Percentiles rank a stretch among this genome's conserved stretches.
These are phyloP conservation scores for Lyophyllum shimeji DNA, from an alignment of 768 basidiomycete species.

Conservation along the genomic window DNA sequence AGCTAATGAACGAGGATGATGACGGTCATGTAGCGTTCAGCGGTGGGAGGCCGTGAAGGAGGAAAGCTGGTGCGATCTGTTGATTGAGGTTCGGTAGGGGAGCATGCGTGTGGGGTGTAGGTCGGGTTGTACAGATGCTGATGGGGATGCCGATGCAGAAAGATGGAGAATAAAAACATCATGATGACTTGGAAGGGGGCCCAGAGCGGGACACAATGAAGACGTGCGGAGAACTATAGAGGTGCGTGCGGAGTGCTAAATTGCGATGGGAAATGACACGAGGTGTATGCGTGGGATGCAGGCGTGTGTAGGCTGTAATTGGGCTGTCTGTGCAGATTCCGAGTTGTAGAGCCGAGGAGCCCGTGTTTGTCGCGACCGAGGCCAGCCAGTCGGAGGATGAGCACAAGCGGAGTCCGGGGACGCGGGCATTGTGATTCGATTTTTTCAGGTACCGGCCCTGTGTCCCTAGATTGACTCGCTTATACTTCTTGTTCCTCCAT, in stretches of 20 bases:
- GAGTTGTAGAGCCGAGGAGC: background rate
- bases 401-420: background rate
- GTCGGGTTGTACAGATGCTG: constrained; percentile 15
- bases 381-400: background rate
- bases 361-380: constrained; percentile 2
- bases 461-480: background rate
- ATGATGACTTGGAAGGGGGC: background rate
- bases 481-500: constrained; percentile 14
- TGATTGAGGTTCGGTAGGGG: background rate
- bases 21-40: background rate
- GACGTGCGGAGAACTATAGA: background rate
- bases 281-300: constrained; percentile 8
- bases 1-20: constrained; percentile 3
- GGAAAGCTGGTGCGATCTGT: background rate
- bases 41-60: background rate
- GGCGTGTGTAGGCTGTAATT: constrained; percentile 5
- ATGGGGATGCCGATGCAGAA: constrained; percentile 13
- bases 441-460: constrained; percentile 1
- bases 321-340: constrained; percentile 8
- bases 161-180: constrained; percentile 1
- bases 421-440: background rate
- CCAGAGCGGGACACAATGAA: background rate
- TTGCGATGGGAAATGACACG: constrained; percentile 7
- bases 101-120: background rate
- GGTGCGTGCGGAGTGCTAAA: constrained; percentile 3